Conservation (phyloP, 257 asterid species). For the Henckelia pumila region DNA sequence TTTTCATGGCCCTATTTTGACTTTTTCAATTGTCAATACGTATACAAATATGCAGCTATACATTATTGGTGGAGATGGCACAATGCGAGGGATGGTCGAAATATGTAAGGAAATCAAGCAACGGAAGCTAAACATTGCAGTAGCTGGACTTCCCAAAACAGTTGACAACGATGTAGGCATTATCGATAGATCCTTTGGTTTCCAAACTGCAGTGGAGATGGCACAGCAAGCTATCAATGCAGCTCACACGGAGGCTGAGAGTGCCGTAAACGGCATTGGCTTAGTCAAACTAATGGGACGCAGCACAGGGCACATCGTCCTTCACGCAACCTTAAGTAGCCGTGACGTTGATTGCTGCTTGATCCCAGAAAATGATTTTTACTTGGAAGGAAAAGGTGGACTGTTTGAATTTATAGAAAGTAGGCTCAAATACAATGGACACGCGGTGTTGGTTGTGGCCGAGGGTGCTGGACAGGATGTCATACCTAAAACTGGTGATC, state of each 20-base stretch:
- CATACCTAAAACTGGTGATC: conserved; percentile 38
- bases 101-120: conserved; percentile 56
- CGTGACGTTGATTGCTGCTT: conserved; percentile 79
- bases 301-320: conserved; percentile 81
- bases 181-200: conserved; percentile 78
- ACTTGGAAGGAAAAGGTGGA: conserved; percentile 71
- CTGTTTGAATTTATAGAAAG: conserved; percentile 50
- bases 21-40: background rate
- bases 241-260: conserved; percentile 72
- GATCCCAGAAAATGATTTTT: conserved; percentile 69
- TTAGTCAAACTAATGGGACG: conserved; percentile 91
- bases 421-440: conserved; percentile 44
- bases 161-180: conserved; percentile 81
- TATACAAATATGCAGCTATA: conserved; percentile 39
- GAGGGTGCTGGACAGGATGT: conserved; percentile 84
- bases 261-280: conserved; percentile 77
- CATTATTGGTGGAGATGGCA: conserved; percentile 85
- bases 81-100: conserved; percentile 70
- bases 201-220: conserved; percentile 82
- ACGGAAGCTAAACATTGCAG: conserved; percentile 43
- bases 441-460: conserved; percentile 67
- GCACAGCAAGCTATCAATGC: conserved; percentile 87
- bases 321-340: conserved; percentile 71
- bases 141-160: conserved; percentile 77
- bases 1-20: background rate